A percentile compares a stretch with the other conserved stretches of the same genome.
Evolutionary conservation across 2,329 filamentous ascomycete genomes (phyloP).

Genomic region (Teratosphaeria epicoccoides): DNA sequence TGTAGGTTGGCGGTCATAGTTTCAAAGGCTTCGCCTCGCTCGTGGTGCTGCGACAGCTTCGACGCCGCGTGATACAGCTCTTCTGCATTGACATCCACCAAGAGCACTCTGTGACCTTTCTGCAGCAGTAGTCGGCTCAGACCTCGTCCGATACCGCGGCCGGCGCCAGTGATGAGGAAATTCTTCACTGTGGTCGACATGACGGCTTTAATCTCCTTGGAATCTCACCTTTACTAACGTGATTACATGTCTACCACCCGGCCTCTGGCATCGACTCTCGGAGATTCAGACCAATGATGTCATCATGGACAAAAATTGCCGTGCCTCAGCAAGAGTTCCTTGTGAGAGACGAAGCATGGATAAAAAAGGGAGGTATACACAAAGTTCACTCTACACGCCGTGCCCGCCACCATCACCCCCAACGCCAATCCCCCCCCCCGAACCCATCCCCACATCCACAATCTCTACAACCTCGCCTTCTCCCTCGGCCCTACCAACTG

Average conservation of each 20-base stretch:
- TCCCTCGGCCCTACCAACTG: slow-evolving; percentile 33
- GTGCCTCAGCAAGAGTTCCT: no score
- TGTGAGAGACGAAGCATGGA: no score
- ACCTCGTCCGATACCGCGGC: slow-evolving; percentile 30
- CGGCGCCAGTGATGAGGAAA: slow-evolving; percentile 30
- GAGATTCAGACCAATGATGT: background rate
- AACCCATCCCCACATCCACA: background rate
- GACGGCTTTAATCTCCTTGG: no score
- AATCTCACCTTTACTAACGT: no score
- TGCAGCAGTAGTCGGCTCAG: slow-evolving; percentile 28
- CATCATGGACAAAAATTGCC: no score
- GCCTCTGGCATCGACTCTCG: no score
- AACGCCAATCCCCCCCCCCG: background rate
- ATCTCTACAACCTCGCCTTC: slow-evolving; percentile 18
- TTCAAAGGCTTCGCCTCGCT: slow-evolving; percentile 12
- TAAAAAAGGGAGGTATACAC: no score
- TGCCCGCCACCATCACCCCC: background rate
- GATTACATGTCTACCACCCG: no score
- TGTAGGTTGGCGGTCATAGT: slow-evolving; percentile 15
- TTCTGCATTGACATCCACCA: slow-evolving; percentile 29
- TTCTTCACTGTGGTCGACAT: slow-evolving; percentile 25
- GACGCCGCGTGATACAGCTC: slow-evolving; percentile 30
- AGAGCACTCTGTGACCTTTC: slow-evolving; percentile 32
- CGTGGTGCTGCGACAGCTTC: slow-evolving; percentile 12
- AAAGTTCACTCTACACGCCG: no score